Percentiles rank a stretch among this genome's conserved stretches.
phyloP scores from a whole-genome alignment of 2,329 filamentous ascomycete genomes.

The Lachnellula cervina region DNA sequence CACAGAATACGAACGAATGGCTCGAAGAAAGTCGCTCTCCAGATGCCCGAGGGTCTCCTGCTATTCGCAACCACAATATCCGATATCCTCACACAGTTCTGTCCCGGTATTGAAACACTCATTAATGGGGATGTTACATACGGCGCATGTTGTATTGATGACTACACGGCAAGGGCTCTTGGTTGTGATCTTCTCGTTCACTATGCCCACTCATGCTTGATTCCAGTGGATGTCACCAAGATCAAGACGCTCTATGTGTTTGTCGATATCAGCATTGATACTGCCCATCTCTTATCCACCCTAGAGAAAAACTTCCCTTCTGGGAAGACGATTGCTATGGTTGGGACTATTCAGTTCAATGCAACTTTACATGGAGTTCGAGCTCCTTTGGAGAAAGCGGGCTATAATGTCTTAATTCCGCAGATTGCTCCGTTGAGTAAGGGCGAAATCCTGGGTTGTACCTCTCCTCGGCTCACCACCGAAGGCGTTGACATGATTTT shows the following conservation, averaged over 20 bases:
- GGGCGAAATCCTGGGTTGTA: conserved; percentile 96
- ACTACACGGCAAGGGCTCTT: conserved; percentile 90
- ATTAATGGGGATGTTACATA: conserved; percentile 99
- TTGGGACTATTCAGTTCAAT: conserved; percentile 98
- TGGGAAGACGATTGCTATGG: conserved; percentile 83
- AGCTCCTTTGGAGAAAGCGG: conserved; percentile 71
- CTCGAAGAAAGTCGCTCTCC: conserved; percentile 82
- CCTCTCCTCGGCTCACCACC: conserved; percentile 66
- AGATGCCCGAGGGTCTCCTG: conserved; percentile 93
- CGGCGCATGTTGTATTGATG: conserved; percentile 96
- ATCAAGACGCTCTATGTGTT: conserved; percentile 98
- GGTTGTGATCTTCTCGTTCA: conserved; percentile 93
- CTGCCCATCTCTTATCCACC: conserved; percentile 77
- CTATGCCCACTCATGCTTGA: conserved; percentile 94
- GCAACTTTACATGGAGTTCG: conserved; percentile 87
- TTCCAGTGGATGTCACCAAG: conserved; percentile 92
- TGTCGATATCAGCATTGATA: conserved; percentile 95
- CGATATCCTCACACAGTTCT: conserved; percentile 93
- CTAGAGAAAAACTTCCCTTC: conserved; percentile 82
- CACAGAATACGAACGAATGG: conserved; percentile 79
- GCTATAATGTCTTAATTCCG: conserved; percentile 80
- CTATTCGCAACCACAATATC: conserved; percentile 97
- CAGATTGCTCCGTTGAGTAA: conserved; percentile 91
- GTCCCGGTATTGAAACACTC: conserved; percentile 81
- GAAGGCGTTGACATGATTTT: conserved; percentile 70